Evolutionary conservation across 2,329 filamentous ascomycete genomes (phyloP), one percentile per base, ranked within the genome.

Genomic region (Aureobasidium sp.): DNA sequence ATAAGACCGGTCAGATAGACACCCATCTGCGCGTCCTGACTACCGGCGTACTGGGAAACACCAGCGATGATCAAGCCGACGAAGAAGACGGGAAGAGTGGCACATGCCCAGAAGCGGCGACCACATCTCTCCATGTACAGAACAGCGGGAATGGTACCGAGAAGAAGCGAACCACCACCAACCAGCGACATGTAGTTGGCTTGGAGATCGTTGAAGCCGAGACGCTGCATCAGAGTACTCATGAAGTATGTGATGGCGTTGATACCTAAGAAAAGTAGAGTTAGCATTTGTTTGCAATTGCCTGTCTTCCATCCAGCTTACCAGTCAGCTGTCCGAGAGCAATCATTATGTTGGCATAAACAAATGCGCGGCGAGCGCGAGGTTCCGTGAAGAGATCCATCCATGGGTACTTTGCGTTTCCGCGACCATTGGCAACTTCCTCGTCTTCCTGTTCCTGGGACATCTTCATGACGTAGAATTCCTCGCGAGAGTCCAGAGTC

Each of bases 141-240:
- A 29, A 71, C 68, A 22, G 70, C 71, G 0, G 71, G 71, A 37
- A 73, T 71, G 34, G 71, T 73, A 27, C 71, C 66, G 34, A 90
- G 67, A 0, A 90, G 79, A 0, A 90, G 79, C 0, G 86, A 76
- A 4, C 85, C 87, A 29, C 87, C 87, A 3, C 87, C 87, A 15
- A 90, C 87, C 0, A 89, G 80, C 0, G 87, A 89, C 87, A 90
- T 90, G 78, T 89, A 90, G 63, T 86, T 88, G 17, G 84, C 75
- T 55, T 86, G 73, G 63, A 82, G 79, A 8, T 81, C 73, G 67
- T 85, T 72, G 73, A 90, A 90, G 14, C 87, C 87, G 47, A 90
- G 85, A 68, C 86, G 81, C 55, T 74, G 75, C 85, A 90, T 88
- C 7, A 90, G 75, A 0, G 84, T 79, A 0, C 78, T 80, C 86